These are phyloP conservation scores for Eucalyptus lansdowneana DNA, from an alignment of 345 rosid genomes.

Conservation along the genomic window DNA sequence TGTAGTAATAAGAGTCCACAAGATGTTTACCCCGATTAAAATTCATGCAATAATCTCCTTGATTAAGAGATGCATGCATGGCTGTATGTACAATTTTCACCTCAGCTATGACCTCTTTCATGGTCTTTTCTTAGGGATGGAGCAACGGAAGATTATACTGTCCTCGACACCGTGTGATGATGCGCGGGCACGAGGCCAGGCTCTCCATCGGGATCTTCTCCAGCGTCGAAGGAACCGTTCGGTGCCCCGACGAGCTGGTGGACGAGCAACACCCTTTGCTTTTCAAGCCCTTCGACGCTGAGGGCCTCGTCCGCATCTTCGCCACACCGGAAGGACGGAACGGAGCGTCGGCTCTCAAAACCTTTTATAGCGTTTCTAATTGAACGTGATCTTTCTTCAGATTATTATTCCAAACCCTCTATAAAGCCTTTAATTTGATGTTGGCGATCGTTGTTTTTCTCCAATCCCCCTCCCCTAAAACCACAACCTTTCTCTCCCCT, in stretches of 20 bases:
- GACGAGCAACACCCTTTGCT: not conserved
- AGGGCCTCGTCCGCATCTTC: not conserved
- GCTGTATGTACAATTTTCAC: not conserved
- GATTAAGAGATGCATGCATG: not conserved
- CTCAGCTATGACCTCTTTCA: not conserved
- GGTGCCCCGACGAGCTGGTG: not conserved
- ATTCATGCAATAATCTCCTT: not conserved
- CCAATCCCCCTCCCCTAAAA: no score
- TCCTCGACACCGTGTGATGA: not conserved
- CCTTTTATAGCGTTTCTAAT: not conserved
- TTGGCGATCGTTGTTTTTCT: no score
- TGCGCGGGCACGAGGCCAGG: not conserved
- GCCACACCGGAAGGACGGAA: not conserved
- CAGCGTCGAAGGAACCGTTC: not conserved
- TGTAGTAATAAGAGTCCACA: not conserved
- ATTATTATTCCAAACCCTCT: not conserved
- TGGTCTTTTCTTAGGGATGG: not conserved
- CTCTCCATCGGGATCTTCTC: not conserved
- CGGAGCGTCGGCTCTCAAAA: not conserved
- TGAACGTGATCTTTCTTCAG: not conserved
- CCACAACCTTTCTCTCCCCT: no score
- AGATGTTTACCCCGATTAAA: not conserved
- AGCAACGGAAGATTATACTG: not conserved
- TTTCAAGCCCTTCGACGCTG: not conserved
- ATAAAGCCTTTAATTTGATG: no score